phyloP scores from a whole-genome alignment of 2,329 filamentous ascomycete genomes.

The Pyrenochaeta sp. region DNA sequence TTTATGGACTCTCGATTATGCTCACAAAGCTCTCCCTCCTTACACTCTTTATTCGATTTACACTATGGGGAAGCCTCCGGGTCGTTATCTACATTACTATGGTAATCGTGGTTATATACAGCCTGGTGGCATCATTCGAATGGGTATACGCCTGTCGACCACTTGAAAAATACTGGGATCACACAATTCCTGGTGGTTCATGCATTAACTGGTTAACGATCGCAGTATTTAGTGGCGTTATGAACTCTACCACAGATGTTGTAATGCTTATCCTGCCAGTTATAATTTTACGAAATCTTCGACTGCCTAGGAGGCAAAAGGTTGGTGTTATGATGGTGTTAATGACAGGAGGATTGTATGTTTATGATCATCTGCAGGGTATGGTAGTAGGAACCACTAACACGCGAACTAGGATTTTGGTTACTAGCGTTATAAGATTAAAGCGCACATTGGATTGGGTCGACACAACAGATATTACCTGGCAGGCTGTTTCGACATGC shows the following conservation, averaged over 20 bases:
- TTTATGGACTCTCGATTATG: conserved; percentile 3
- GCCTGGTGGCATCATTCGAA: not conserved
- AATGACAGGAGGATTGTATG: conserved; percentile 7
- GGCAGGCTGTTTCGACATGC: not conserved
- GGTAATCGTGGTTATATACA: not conserved
- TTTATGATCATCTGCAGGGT: conserved; percentile 1
- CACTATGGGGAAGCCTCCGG: not conserved
- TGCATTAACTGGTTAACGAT: conserved; percentile 4
- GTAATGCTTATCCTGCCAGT: conserved; percentile 6
- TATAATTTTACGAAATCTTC: conserved; percentile 3
- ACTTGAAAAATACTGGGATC: conserved; percentile 4
- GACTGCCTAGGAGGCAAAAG: conserved; percentile 6
- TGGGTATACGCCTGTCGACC: conserved; percentile 4
- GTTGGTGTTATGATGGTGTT: conserved; percentile 4
- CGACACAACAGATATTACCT: conserved; percentile 2
- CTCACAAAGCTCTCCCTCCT: conserved; percentile 6
- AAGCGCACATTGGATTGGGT: not conserved
- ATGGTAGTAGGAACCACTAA: conserved; percentile 1
- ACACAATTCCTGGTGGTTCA: conserved; percentile 2
- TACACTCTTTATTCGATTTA: conserved; percentile 3
- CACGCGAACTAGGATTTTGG: conserved; percentile 1
- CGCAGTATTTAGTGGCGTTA: conserved; percentile 4
- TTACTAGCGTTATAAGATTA: conserved; percentile 3
- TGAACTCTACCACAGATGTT: conserved; percentile 2
- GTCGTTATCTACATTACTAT: conserved; percentile 3